Base-by-base conservation (phyloP, 768 basidiomycete species). In the Cystofilobasidium ferigula region DNA sequence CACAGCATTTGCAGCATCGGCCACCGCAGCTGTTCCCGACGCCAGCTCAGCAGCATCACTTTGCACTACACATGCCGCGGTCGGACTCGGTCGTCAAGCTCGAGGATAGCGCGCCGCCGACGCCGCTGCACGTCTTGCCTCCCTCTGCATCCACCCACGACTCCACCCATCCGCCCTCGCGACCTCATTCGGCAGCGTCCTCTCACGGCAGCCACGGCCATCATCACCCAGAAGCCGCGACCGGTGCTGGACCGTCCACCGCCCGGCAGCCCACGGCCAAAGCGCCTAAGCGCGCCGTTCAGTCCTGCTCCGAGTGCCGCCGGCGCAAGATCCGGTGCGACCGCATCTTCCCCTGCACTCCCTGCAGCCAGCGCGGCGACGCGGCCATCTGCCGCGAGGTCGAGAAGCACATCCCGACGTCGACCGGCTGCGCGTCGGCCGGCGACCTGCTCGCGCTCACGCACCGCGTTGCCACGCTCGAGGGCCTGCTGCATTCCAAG, bases 261-360 rank as follows among this genome's bases (percentile, higher is more conserved):
- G 30, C 28, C 13, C n/a, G 47, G 24, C 28, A 3, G 9, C 16
- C 35, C 36, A 12, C 8, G 8, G 34, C n/a, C 24, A 63, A 63
- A n/a, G n/a, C 14, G 36, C 54, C 60, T 28, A 66, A 66, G 48
- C 43, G 59, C 12, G 57, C 64, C 38, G 64, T 66, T 13, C 64
- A 66, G 59, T 61, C 58, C 20, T 66, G 64, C 42, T 61, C 59
- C 40, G 64, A 66, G 26, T 66, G 64, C 40, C 36, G 64, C n/a
- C 47, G 64, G 18, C 60, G 64, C 58, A 61, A 10, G 40, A 51
- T 61, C 9, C 30, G 13, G 47, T 62, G 45, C 47, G 45, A 47
- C 16, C 30, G 61, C 22, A 40, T 59, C 40, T 64, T 64, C 24
- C 63, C 63, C 7, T 64, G 63, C 42, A 24, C 42, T 3, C 63